These are phyloP conservation scores for Populus tremula DNA, from an alignment of 345 rosid genomes.

Conservation along the genomic window DNA sequence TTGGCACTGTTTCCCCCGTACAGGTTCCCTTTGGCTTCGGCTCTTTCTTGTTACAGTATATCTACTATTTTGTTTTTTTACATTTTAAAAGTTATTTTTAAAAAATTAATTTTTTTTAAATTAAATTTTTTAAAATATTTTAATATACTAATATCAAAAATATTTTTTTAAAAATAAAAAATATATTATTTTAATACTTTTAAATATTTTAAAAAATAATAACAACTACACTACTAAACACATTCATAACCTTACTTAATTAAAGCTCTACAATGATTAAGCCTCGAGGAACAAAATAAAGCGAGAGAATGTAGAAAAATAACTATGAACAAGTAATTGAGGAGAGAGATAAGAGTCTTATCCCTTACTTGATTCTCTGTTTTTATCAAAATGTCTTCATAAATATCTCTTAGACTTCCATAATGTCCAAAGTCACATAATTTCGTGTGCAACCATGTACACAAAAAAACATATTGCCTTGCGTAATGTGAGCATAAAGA, in stretches of 20 bases:
- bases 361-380: neutral
- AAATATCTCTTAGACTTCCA: neutral
- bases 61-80: too few relatives aligned
- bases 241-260: too few relatives aligned
- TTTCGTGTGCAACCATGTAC: neutral
- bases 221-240: too few relatives aligned
- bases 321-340: neutral
- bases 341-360: neutral
- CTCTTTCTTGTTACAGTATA: neutral
- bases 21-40: neutral
- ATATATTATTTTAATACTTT: too few relatives aligned
- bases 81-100: too few relatives aligned
- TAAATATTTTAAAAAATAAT: too few relatives aligned
- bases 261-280: too few relatives aligned
- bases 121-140: too few relatives aligned
- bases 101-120: too few relatives aligned
- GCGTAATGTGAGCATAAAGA: neutral
- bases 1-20: neutral
- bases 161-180: too few relatives aligned
- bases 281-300: too few relatives aligned
- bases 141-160: rapidly evolving
- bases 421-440: neutral
- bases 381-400: neutral
- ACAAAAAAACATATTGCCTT: neutral
- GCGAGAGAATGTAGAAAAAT: neutral